A percentile compares a stretch with the other conserved stretches of the same genome.
Conservation (phyloP, 2,329 filamentous ascomycete genomes). For the Lecanicillium sp. region DNA sequence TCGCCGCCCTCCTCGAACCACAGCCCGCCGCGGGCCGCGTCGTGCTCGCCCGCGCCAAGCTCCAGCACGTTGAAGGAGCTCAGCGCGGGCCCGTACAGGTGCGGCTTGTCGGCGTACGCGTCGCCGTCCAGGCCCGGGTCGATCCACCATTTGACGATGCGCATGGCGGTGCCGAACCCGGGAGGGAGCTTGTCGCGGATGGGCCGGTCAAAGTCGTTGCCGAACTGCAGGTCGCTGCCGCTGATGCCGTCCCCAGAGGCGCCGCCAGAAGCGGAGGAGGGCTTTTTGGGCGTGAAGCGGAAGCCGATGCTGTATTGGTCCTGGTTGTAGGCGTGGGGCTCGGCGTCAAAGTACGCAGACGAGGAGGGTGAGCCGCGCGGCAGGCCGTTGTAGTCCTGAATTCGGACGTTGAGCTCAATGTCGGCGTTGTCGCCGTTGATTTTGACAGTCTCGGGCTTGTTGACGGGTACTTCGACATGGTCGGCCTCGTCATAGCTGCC, state of each 20-base stretch:
- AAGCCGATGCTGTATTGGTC: constrained; percentile 86
- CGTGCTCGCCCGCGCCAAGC: constrained; percentile 50
- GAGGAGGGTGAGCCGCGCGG: constrained; percentile 62
- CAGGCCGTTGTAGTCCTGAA: constrained; percentile 64
- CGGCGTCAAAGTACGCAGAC: constrained; percentile 69
- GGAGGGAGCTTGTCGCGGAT: constrained; percentile 82
- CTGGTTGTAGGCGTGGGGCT: constrained; percentile 56
- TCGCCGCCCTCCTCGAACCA: constrained; percentile 63
- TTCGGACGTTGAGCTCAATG: constrained; percentile 65
- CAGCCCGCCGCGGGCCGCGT: constrained; percentile 43
- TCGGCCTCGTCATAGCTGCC: constrained; percentile 64
- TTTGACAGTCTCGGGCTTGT: constrained; percentile 54
- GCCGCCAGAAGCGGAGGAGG: constrained; percentile 14
- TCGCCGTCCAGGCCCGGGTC: constrained; percentile 90
- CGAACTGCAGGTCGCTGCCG: constrained; percentile 75
- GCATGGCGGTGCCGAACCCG: constrained; percentile 78
- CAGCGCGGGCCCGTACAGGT: constrained; percentile 76
- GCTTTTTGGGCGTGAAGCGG: constrained; percentile 64
- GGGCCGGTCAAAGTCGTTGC: constrained; percentile 90
- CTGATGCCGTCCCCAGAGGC: constrained; percentile 45
- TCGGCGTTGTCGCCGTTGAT: constrained; percentile 61
- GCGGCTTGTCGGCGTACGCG: constrained; percentile 78
- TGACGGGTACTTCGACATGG: constrained; percentile 73
- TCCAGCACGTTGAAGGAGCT: constrained; percentile 73
- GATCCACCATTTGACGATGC: constrained; percentile 82